Evolutionary conservation across 768 basidiomycete species (phyloP).

Genomic region (Collybiopsis luxurians): DNA sequence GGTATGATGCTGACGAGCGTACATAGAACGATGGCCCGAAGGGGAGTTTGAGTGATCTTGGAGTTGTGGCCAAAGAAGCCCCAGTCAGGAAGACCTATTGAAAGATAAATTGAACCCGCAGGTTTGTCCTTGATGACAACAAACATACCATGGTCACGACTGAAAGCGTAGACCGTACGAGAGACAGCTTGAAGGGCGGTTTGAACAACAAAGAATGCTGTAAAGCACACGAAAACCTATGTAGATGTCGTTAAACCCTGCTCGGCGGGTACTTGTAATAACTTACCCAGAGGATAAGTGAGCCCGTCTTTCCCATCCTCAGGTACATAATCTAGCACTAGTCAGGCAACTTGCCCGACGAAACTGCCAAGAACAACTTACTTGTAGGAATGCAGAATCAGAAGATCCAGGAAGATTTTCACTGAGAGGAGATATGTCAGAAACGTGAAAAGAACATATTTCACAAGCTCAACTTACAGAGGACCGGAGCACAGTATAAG

Average conservation of each 20-base stretch:
- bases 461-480: constrained; percentile 40
- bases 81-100: constrained; percentile 66
- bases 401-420: constrained; percentile 67
- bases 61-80: constrained; percentile 76
- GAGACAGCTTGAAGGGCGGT: constrained; percentile 81
- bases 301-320: constrained; percentile 74
- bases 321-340: constrained; percentile 62
- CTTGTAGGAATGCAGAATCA: constrained; percentile 72
- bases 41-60: constrained; percentile 62
- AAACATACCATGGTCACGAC: constrained; percentile 64
- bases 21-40: constrained; percentile 74
- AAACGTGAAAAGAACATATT: not conserved
- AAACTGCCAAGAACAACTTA: constrained; percentile 11
- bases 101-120: not conserved
- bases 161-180: constrained; percentile 82
- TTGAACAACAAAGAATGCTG: constrained; percentile 85
- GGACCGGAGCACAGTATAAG: constrained; percentile 82
- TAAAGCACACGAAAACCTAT: constrained; percentile 73
- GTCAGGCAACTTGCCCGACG: not conserved
- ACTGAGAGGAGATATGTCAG: constrained; percentile 27
- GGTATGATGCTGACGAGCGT: constrained; percentile 67
- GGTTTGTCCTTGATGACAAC: not conserved
- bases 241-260: not conserved
- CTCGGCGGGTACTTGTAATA: not conserved
- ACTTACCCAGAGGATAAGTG: constrained; percentile 74